These are phyloP conservation scores for Brassica carinata DNA, from an alignment of 345 rosid genomes.

Conservation along the genomic window DNA sequence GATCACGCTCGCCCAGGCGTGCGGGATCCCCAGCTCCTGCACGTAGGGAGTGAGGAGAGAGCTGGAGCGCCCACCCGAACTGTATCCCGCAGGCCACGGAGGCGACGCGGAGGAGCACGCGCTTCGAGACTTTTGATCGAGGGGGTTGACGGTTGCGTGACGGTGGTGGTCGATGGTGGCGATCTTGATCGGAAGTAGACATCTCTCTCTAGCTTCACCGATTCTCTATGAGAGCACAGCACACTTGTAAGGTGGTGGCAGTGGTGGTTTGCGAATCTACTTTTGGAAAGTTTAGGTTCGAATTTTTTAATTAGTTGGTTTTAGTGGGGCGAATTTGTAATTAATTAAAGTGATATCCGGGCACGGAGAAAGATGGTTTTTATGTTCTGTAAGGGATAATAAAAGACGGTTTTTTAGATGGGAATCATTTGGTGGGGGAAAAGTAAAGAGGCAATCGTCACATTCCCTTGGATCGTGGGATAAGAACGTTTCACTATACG, in stretches of 20 bases:
- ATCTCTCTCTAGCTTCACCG: neutral
- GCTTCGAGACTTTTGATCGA: constrained; percentile 52
- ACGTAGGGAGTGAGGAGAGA: constrained; percentile 91
- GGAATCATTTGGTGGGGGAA: neutral
- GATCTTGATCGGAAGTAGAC: constrained; percentile 36
- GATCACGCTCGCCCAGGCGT: constrained; percentile 92
- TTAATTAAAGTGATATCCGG: neutral
- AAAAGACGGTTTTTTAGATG: neutral
- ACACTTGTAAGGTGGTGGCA: neutral
- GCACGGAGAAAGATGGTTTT: constrained; percentile 30
- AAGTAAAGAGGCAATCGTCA: constrained; percentile 18
- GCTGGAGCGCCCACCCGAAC: constrained; percentile 99
- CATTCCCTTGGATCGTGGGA: neutral
- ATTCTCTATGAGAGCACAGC: neutral
- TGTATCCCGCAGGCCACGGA: constrained; percentile 96
- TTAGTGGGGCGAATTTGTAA: constrained; percentile 2
- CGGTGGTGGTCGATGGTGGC: constrained; percentile 37
- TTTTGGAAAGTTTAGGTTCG: neutral
- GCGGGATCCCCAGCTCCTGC: constrained; percentile 91
- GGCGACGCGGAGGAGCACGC: constrained; percentile 78
- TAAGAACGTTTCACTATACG: neutral
- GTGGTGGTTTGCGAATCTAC: constrained; percentile 14
- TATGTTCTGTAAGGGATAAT: neutral
- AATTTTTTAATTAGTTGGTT: too few relatives aligned
- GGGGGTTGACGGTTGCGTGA: constrained; percentile 29